phyloP scores from a whole-genome alignment of 768 basidiomycete species.

The Suillus spraguei region DNA sequence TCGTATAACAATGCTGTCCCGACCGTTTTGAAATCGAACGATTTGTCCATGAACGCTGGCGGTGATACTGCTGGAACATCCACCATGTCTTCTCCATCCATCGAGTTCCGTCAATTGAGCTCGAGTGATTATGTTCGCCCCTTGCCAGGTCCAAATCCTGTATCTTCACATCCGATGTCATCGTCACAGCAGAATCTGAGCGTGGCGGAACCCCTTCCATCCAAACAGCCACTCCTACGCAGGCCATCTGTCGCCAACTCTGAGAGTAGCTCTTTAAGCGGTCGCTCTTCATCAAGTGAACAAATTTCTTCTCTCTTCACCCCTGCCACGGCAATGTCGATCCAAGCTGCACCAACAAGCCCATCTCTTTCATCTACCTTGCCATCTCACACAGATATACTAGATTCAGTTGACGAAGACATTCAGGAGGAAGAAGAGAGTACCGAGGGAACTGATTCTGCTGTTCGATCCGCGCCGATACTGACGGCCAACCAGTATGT shows the following conservation, averaged over 20 bases:
- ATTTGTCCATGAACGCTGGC: background rate
- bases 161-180: conserved; percentile 19
- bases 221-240: conserved; percentile 22
- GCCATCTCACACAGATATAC: conserved; percentile 16
- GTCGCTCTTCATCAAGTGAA: conserved; percentile 18
- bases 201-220: conserved; percentile 15
- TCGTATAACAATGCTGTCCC: conserved; percentile 30
- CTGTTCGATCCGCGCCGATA: conserved; percentile 16
- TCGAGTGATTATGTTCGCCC: conserved; percentile 5
- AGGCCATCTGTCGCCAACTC: conserved; percentile 28
- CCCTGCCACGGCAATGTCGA: conserved; percentile 20
- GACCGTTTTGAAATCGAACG: conserved; percentile 19
- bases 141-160: conserved; percentile 17
- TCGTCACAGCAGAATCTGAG: conserved; percentile 16
- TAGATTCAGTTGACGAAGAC: conserved; percentile 19
- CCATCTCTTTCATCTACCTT: conserved; percentile 25
- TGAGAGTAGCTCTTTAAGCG: conserved; percentile 19
- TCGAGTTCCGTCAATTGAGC: conserved; percentile 15
- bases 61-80: conserved; percentile 13
- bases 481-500: conserved; percentile 46
- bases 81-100: conserved; percentile 10
- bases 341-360: conserved; percentile 23
- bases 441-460: conserved; percentile 13
- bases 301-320: conserved; percentile 17
- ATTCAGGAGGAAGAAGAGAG: conserved; percentile 19